Evolutionary conservation across 345 rosid species (phyloP), one percentile per base, ranked within the genome.

Genomic region (Fremontodendron californicum): DNA sequence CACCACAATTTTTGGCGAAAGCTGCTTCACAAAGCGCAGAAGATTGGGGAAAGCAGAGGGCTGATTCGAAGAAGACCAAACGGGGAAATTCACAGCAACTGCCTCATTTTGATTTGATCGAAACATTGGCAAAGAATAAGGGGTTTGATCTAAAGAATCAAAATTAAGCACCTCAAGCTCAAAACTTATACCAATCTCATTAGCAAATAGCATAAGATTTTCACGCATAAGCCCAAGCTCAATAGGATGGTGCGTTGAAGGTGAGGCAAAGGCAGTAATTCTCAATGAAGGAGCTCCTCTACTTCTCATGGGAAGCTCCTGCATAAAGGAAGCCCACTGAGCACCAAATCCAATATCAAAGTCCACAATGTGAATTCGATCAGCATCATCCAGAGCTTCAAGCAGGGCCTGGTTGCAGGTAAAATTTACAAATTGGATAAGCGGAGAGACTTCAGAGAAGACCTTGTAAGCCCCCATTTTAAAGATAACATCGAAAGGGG

Each of bases 261-360:
- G 88, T 62, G 91, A 88, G 31, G 81, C 87, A 71, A 86, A 86
- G 37, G 88, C 89, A 52, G 89, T 88, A 78, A 86, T 88, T 84
- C 79, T 84, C 80, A 88, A 72, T 16, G 84, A 78, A 12, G 85
- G 89, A 73, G 80, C 64, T 61, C 82, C 83, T 60, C 85, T 81
- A 76, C 78, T 77, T 81, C 81, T 81, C 75, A 81, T 49, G 5
- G 87, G 81, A 76, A 88, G 89, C 77, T 88, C 90, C 78, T 86
- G 89, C 88, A 88, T 88, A 75, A 86, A 86, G 25, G 89, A 88
- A 75, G 91, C 91, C 91, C 91, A 88, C 61, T 88, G 91, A 78
- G 85, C 91, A 74, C 91, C 91, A 79, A 80, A 83, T 18, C 88
- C 89, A 74, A 88, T 84, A 84, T 86, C 91, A 69, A 88, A 88